phyloP scores from a whole-genome alignment of 768 basidiomycete genomes.

The Mycena venus region DNA sequence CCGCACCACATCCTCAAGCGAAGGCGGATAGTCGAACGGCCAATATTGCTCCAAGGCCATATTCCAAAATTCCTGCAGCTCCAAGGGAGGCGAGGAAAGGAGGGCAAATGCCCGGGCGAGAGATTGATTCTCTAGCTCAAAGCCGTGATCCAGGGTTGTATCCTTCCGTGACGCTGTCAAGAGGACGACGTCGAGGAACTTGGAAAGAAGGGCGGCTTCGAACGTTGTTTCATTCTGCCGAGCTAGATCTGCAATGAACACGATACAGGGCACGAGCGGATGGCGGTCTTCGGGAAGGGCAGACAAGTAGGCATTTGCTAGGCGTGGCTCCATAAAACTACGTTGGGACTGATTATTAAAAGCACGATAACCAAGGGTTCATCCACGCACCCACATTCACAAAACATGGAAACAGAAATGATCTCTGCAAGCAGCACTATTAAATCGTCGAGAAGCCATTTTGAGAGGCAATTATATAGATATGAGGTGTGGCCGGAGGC shows the following conservation, averaged over 20 bases:
- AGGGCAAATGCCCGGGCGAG: background rate
- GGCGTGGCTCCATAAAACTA: slow-evolving; percentile 15
- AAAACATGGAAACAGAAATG: slow-evolving; percentile 13
- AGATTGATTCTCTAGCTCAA: background rate
- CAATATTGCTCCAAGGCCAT: slow-evolving; percentile 11
- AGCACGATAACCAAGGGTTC: background rate
- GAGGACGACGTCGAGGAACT: slow-evolving; percentile 23
- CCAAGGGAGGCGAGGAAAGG: background rate
- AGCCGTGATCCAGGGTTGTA: background rate
- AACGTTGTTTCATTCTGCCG: slow-evolving; percentile 3
- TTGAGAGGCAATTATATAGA: slow-evolving; percentile 20
- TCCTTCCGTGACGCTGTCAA: background rate
- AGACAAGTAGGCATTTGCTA: slow-evolving; percentile 6
- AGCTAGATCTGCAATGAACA: slow-evolving; percentile 20
- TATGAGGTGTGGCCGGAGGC: slow-evolving; percentile 18
- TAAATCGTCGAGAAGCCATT: slow-evolving; percentile 25
- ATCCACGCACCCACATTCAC: slow-evolving; percentile 8
- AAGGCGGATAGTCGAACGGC: slow-evolving; percentile 4
- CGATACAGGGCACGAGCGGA: background rate
- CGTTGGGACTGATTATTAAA: background rate
- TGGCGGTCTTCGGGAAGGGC: background rate
- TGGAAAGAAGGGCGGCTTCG: slow-evolving; percentile 18
- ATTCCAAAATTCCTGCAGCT: slow-evolving; percentile 10
- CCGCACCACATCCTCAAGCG: background rate
- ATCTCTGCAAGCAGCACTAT: slow-evolving; percentile 13